A percentile compares a stretch with the other conserved stretches of the same genome.
These are phyloP conservation scores for Colletotrichum liaoningense DNA, from an alignment of 2,329 filamentous ascomycete species.

Conservation along the genomic window DNA sequence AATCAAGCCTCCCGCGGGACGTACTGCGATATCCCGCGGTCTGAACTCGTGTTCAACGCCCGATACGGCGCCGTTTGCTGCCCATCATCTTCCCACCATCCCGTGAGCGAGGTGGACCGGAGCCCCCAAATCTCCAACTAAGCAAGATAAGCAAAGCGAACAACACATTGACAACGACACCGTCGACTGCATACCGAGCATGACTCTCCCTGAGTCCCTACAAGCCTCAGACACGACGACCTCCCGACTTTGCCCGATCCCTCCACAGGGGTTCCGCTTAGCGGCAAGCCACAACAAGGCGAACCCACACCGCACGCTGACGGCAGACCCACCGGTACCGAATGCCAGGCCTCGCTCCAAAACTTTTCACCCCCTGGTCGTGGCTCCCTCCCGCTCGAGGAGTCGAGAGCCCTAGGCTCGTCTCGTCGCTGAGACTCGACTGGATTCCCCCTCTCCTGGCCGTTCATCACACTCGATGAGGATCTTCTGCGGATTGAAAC, in stretches of 20 bases:
- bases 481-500: slow-evolving; percentile 32
- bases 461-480: slow-evolving; percentile 15
- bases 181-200: slow-evolving; percentile 24
- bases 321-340: slow-evolving; percentile 27
- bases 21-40: slow-evolving; percentile 9
- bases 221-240: slow-evolving; percentile 21
- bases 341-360: slow-evolving; percentile 30
- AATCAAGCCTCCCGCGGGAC: background rate
- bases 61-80: slow-evolving; percentile 20
- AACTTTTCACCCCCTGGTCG: slow-evolving; percentile 25
- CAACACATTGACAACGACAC: slow-evolving; percentile 6
- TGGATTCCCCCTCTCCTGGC: background rate
- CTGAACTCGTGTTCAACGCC: slow-evolving; percentile 30
- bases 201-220: slow-evolving; percentile 28
- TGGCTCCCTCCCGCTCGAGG: slow-evolving; percentile 15
- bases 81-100: slow-evolving; percentile 23
- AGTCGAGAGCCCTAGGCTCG: too few relatives aligned
- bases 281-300: slow-evolving; percentile 27
- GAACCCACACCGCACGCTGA: slow-evolving; percentile 25
- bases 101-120: slow-evolving; percentile 12
- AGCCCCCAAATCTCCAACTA: slow-evolving; percentile 28
- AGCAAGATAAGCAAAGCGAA: slow-evolving; percentile 16
- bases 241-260: slow-evolving; percentile 34
- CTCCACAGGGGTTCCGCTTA: slow-evolving; percentile 32
- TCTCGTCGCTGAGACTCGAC: background rate